Base-by-base conservation (phyloP, 306 rosid species). In the Glycine tomentella region DNA sequence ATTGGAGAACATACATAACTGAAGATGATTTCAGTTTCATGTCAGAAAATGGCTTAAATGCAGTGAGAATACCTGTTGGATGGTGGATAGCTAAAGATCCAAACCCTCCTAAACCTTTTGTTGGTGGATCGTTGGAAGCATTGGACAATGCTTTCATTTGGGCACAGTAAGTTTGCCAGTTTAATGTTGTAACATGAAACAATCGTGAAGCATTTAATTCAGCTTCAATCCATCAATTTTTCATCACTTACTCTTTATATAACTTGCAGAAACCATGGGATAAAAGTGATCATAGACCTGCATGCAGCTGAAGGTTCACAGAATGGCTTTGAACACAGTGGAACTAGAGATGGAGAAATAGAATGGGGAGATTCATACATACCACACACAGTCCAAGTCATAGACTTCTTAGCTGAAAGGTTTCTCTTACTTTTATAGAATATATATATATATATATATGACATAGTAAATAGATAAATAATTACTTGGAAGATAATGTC, bases 141-240 rank as follows among this genome's bases (percentile, higher is more conserved):
- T 73, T 91, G 46, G 95, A 91, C 85, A 88, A 84, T 55, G 92
- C 96, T 55, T 91, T 89, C 79, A 85, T 78, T 66, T 91, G 96
- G 96, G 91, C 92, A 58, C 82, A 77, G 93, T 91, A 69, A 82
- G 89, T 59, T 1, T 12, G 46, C 4, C 3, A 12, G 12, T 57
- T 42, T 9, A 74, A 74, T 11, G 17, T 7, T 42, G 10, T 56
- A 16, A 36, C 78, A 6, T 42, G 46, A 3, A 42, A 42, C 46
- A 33, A 17, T 20, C 57, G 20, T 57, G 42, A 44, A 75, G 10
- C 49, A 31, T 48, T 62, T 31, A 46, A 76, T 76, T 48, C 48
- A 48, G 49, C 71, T 61, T 6, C 48, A 11, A 8, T 46, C 62
- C 44, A 25, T 20, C 44, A 36, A 34, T 11, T 25, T 70, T 11